Evolutionary conservation across 768 basidiomycete genomes (phyloP), one percentile per base, ranked within the genome.

Genomic region (Fistulinella prunicolor): DNA sequence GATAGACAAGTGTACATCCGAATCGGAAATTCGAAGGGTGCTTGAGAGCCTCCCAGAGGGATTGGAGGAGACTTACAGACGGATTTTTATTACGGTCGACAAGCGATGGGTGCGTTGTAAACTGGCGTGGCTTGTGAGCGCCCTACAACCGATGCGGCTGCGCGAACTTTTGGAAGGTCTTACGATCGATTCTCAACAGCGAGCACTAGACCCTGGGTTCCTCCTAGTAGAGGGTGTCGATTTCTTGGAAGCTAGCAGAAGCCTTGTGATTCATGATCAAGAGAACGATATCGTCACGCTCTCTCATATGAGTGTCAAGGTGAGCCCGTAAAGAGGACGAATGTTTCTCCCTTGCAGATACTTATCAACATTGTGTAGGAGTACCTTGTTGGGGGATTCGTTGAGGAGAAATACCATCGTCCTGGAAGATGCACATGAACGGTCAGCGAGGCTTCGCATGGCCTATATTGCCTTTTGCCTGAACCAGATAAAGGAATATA

Each of bases 41-140:
- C 50, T 56, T 4, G 9, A 48, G 13, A 44, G 45, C 17, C 58
- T 57, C 13, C 56, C 56, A 1, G 38, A 37, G 9, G 56, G 59
- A 24, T 17, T 61, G 2, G 50, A 63, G n/a, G 61, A 60, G 29
- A 63, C 61, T 0, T n/a, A n/a, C n/a, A n/a, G n/a, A n/a, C n/a
- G n/a, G n/a, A n/a, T n/a, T n/a, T n/a, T n/a, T n/a, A n/a, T 38
- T 4, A 34, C 38, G 1, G 46, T 63, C 0, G 42, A 60, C n/a
- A 39, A 61, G 61, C 22, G 17, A 8, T 39, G 3, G 0, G 2
- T 38, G 3, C 43, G 41, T 0, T 44, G 49, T 38, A 53, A 12
- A 8, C 30, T 58, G 24, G 20, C 38, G 12, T 58, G 57, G 56
- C 44, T 58, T 2, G 56, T 54, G 13, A 6, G 20, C 38, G 49